Base-by-base conservation (phyloP, 2,329 filamentous ascomycete genomes). In the Colletotrichum liriopes region DNA sequence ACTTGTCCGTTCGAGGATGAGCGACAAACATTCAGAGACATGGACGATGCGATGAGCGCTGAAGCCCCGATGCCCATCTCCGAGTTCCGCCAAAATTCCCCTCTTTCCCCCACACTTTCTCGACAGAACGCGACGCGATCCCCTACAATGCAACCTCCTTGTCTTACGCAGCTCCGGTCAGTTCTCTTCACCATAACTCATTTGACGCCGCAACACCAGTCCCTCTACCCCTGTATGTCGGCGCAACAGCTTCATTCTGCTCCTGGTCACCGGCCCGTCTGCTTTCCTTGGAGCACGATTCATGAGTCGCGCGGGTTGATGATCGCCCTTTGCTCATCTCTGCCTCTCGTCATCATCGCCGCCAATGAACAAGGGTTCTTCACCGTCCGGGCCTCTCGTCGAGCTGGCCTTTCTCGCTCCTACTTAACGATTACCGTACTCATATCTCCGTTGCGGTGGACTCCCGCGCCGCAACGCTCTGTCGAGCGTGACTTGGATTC, bases 81-180 rank as follows among this genome's bases (percentile, higher is more conserved):
- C 68, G 64, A 59, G 51, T 59, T 58, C 58, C 65, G 67, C 67
- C 26, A 54, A 55, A 39, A 35, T 56, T 60, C 54, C 23, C 69
- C 51, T 62, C 65, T 58, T 56, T 45, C 59, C 65, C 51, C 69
- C 69, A 72, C 69, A 68, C 69, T 63, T 66, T 58, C 64, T 67
- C 37, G 59, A 71, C 51, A 61, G 32, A 47, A 54, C 58, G 51
- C 64, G 69, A 71, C 39, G 60, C 68, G 49, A 67, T 62, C 29
- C 32, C 32, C 32, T 18, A 63, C 35, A 51, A 54, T 52, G 67
- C 47, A 60, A 60, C 58, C 64, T 68, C 56, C 68, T 66, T 71
- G 68, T 54, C 68, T 71, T 60, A 54, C 67, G 65, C 56, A 32
- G 64, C 62, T 39, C 58, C 58, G 58, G 58, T 20, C 49, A 37